Conservation (phyloP, 805 yeast species). For the Dipodascopsis uninucleata region DNA sequence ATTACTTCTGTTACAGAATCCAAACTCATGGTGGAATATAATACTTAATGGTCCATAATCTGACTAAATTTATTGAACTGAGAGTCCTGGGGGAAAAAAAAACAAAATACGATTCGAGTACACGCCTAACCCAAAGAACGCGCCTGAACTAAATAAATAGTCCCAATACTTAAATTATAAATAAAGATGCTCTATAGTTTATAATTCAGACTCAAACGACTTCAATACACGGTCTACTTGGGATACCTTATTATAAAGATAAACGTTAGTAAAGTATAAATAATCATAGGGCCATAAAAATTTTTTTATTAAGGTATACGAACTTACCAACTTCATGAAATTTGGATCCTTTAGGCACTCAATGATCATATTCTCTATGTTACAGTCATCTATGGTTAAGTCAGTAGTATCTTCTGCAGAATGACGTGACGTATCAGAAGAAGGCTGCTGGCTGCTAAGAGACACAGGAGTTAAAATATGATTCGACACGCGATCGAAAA, state of each 20-base stretch:
- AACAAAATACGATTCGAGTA: too few species aligned
- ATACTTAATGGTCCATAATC: too few species aligned
- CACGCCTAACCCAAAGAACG: too few species aligned
- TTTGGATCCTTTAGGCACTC: conserved; percentile 14
- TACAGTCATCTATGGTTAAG: background rate
- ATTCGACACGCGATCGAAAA: too few species aligned
- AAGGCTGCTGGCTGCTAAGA: too few species aligned
- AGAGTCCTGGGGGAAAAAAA: too few species aligned
- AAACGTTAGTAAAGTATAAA: background rate
- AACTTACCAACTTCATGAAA: conserved; percentile 12
- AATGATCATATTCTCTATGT: conserved; percentile 2
- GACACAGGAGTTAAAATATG: too few species aligned
- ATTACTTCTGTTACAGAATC: background rate
- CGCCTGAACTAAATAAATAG: too few species aligned
- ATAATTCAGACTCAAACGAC: background rate
- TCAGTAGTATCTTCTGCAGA: conserved; percentile 3
- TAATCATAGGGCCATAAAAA: background rate
- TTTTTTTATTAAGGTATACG: too few species aligned
- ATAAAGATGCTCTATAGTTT: background rate
- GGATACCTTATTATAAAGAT: background rate
- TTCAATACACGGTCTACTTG: conserved; percentile 9
- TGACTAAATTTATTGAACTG: too few species aligned
- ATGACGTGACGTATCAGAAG: too few species aligned
- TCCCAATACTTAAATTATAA: background rate
- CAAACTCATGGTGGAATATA: background rate